Base-by-base conservation (phyloP, 192 early-diverging fungal species). In the Coemansia sp. region DNA sequence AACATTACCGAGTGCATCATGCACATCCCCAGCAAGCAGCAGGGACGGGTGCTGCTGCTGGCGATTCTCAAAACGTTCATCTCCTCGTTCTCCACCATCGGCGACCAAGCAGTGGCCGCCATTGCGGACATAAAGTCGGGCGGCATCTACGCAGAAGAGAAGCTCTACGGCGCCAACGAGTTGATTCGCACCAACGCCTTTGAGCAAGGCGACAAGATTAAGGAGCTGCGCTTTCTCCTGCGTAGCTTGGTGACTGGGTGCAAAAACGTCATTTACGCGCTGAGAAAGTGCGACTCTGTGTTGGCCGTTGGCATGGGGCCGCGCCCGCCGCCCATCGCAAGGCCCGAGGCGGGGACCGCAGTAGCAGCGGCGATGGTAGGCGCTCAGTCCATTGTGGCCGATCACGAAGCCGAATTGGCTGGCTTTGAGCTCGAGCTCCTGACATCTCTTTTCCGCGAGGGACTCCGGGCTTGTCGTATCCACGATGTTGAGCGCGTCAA, bases 1-100 rank as follows among this genome's bases (percentile, higher is more conserved):
- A 96, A 96, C 74, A 77, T 98, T 24, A 93, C 96, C 13, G 98
- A 98, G 59, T 92, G 90, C 60, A 90, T 95, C 74, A 87, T 91
- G 60, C 89, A 87, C 63, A 90, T 88, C 59, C 88, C 86, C 13
- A 88, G 88, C 67, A 89, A 91, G 57, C 68, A 63, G n/a, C 71
- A 86, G 77, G 92, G 82, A 34, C 88, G 93, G 49, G 87, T 89
- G 16, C 83, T 95, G 55, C 80, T 95, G 22, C 88, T 95, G 57
- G 86, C 90, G 33, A 94, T 96, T 20, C 78, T 98, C 20, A 92
- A 95, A 65, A 91, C 98, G 0, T 96, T 97, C 85, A 85, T 90
- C 7, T 78, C 81, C 79, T 78, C 77, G 27, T 71, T 84, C 57
- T 55, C 77, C 22, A 73, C 77, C 27, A 84, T 84, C n/a, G 77